Conservation (phyloP, 2,329 filamentous ascomycete genomes). For the Coccinonectria pachysandricola region DNA sequence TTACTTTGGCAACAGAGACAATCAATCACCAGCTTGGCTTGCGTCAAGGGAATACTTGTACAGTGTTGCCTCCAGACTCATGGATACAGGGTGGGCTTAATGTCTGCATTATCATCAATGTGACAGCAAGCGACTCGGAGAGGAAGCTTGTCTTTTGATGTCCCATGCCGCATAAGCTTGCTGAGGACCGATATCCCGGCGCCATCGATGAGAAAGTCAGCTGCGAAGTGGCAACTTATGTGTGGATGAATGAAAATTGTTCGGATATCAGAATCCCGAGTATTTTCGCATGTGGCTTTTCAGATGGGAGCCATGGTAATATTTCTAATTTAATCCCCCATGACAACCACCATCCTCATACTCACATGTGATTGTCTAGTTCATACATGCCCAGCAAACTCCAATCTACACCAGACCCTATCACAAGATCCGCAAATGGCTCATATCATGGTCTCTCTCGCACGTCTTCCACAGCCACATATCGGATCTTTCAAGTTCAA, state of each 20-base stretch:
- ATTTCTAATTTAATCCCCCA: no score
- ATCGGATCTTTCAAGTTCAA: no score
- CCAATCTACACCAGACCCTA: conserved; percentile 2
- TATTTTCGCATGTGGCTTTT: conserved; percentile 11
- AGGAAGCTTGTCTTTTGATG: conserved; percentile 6
- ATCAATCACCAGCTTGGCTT: conserved; percentile 9
- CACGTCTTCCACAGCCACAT: no score
- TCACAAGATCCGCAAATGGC: conserved; percentile 2
- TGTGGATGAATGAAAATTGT: conserved; percentile 23
- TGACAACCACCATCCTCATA: no score
- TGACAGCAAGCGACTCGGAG: not conserved
- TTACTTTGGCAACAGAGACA: conserved; percentile 7
- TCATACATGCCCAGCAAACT: conserved; percentile 5
- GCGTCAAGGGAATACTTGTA: conserved; percentile 6
- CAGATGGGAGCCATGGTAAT: conserved; percentile 7
- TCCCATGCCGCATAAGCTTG: conserved; percentile 12
- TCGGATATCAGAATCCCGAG: conserved; percentile 18
- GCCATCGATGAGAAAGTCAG: conserved; percentile 24
- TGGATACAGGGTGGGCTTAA: conserved; percentile 14
- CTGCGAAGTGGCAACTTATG: conserved; percentile 22
- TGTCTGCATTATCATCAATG: conserved; percentile 8
- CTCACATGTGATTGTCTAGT: conserved; percentile 5
- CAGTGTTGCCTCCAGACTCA: conserved; percentile 3
- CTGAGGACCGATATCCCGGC: conserved; percentile 11
- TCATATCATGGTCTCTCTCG: no score